These are phyloP conservation scores for Macadamia integrifolia DNA, from an alignment of 164 flowering plant genomes.

Conservation along the genomic window DNA sequence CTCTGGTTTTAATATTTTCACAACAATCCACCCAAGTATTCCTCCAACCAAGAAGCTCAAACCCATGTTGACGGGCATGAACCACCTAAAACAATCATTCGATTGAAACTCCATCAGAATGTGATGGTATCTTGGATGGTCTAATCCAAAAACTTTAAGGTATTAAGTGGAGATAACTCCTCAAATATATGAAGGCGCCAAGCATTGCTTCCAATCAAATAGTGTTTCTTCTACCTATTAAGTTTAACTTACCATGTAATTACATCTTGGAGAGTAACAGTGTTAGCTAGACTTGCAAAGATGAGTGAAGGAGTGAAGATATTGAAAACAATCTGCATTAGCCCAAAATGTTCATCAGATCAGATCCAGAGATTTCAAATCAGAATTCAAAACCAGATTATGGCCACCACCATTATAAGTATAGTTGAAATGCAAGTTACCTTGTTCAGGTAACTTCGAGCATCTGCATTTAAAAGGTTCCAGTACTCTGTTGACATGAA, in stretches of 20 bases:
- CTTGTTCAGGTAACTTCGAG: slow-evolving; percentile 70
- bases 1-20: slow-evolving; percentile 63
- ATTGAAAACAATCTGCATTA: slow-evolving; percentile 72
- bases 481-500: slow-evolving; percentile 58
- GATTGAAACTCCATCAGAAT: not conserved
- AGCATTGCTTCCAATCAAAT: too few species aligned
- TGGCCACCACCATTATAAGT: too few species aligned
- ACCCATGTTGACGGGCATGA: slow-evolving; percentile 87
- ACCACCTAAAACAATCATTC: slow-evolving; percentile 61
- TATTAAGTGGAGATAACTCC: too few species aligned
- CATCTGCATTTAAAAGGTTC: slow-evolving; percentile 53
- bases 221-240: not conserved
- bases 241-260: slow-evolving; percentile 65
- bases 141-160: too few species aligned
- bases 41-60: slow-evolving; percentile 75
- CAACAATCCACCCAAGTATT: slow-evolving; percentile 74
- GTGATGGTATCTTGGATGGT: too few species aligned
- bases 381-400: not conserved
- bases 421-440: slow-evolving; percentile 17
- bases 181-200: too few species aligned
- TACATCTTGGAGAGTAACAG: slow-evolving; percentile 75
- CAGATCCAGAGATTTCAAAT: not conserved
- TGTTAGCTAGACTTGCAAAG: slow-evolving; percentile 68
- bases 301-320: slow-evolving; percentile 78
- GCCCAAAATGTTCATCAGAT: not conserved